A percentile compares a stretch with the other conserved stretches of the same genome.
phyloP scores from a whole-genome alignment of 495 filamentous ascomycete genomes.

The Recurvomyces mirabilis region DNA sequence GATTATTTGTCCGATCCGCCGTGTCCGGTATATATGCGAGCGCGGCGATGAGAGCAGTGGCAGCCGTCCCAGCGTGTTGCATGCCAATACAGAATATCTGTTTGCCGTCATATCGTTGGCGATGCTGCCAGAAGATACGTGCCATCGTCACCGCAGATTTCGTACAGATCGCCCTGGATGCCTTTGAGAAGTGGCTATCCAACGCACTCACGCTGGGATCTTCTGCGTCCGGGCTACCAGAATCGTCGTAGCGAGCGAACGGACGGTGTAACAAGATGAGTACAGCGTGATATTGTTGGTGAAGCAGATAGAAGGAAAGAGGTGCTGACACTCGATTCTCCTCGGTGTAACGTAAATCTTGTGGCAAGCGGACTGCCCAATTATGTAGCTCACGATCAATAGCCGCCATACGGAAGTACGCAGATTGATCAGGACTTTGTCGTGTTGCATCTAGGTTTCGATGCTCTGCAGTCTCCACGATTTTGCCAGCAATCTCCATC shows the following conservation, averaged over 20 bases:
- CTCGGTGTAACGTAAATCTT: conserved; percentile 37
- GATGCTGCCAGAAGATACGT: conserved; percentile 42
- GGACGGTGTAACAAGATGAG: conserved; percentile 42
- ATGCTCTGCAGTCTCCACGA: conserved; percentile 33
- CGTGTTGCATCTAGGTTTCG: conserved; percentile 12
- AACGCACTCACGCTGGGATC: conserved; percentile 20
- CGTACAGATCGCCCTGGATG: conserved; percentile 40
- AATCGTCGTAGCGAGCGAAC: conserved; percentile 37
- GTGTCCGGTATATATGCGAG: conserved; percentile 39
- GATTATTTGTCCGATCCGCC: conserved; percentile 26
- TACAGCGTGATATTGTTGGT: conserved; percentile 42
- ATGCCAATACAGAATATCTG: conserved; percentile 36
- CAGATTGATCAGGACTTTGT: conserved; percentile 30
- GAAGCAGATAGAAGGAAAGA: conserved; percentile 41
- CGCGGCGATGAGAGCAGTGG: conserved; percentile 41
- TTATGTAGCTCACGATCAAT: conserved; percentile 40
- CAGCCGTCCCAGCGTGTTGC: conserved; percentile 43
- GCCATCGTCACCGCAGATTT: conserved; percentile 41
- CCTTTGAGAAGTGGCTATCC: conserved; percentile 32
- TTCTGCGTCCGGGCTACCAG: conserved; percentile 18
- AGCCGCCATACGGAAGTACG: conserved; percentile 36
- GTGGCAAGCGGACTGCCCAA: conserved; percentile 41
- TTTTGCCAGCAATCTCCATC: conserved; percentile 41
- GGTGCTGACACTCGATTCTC: conserved; percentile 40
- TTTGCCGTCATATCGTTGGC: conserved; percentile 38